These are phyloP conservation scores for Hemisphaericaspora subhashii DNA, from an alignment of 1,139 yeast species.

Conservation along the genomic window DNA sequence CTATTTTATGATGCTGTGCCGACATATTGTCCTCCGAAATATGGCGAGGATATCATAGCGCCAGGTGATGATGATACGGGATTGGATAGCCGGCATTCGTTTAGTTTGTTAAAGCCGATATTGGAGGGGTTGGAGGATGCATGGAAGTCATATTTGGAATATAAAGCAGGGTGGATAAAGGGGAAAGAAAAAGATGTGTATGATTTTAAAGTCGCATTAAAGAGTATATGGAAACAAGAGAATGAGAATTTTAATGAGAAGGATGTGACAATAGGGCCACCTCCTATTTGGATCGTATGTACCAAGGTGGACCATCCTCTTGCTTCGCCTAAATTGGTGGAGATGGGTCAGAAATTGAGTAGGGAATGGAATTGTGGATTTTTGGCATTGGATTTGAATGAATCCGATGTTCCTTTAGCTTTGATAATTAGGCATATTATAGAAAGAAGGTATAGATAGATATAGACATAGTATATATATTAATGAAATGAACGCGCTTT, in stretches of 20 bases:
- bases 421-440: conserved; percentile 59
- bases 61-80: no score
- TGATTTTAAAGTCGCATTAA: conserved; percentile 56
- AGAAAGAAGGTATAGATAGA: conserved; percentile 34
- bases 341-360: conserved; percentile 57
- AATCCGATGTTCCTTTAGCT: conserved; percentile 56
- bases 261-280: conserved; percentile 50
- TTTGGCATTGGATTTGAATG: conserved; percentile 53
- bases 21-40: conserved; percentile 51
- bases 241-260: conserved; percentile 37
- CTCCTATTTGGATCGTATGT: conserved; percentile 67
- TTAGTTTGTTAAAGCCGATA: conserved; percentile 47
- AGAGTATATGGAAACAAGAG: conserved; percentile 53
- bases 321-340: conserved; percentile 58
- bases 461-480: no score
- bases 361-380: conserved; percentile 64
- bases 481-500: no score
- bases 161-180: conserved; percentile 53
- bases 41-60: conserved; percentile 38
- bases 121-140: conserved; percentile 64
- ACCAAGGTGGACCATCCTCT: conserved; percentile 57
- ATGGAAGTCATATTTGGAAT: conserved; percentile 65
- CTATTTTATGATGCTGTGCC: conserved; percentile 71
- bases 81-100: conserved; percentile 27
- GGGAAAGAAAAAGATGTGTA: conserved; percentile 69